These are phyloP conservation scores for Acacia concinna DNA, from an alignment of 331 rosid genomes.

Conservation along the genomic window DNA sequence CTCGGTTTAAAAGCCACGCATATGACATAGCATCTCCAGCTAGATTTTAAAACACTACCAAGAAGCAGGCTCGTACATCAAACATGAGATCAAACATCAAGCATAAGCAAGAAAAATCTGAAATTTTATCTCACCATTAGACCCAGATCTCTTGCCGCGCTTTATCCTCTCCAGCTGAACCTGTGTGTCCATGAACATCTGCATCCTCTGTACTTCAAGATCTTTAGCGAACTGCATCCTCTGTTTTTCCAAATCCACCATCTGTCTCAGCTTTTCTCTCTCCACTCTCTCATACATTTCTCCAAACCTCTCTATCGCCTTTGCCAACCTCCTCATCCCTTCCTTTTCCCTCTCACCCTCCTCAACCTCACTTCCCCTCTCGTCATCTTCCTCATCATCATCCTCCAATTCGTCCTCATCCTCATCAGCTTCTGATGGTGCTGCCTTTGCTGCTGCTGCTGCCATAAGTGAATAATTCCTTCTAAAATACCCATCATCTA, in stretches of 20 bases:
- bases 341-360: conserved; percentile 45
- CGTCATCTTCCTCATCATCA: conserved; percentile 29
- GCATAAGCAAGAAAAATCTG: not conserved
- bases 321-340: conserved; percentile 60
- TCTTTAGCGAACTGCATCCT: conserved; percentile 74
- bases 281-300: conserved; percentile 64
- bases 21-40: not conserved
- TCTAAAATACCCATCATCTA: conserved; percentile 49
- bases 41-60: not conserved
- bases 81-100: not conserved
- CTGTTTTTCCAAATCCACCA: conserved; percentile 72
- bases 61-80: not conserved
- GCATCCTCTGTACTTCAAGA: conserved; percentile 65
- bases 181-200: conserved; percentile 70
- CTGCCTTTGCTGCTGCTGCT: conserved; percentile 45
- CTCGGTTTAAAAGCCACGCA: not conserved
- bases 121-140: conserved; percentile 50
- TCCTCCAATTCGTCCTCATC: conserved; percentile 49
- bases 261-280: conserved; percentile 60
- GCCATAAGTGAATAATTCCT: conserved; percentile 69
- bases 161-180: conserved; percentile 70
- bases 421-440: conserved; percentile 37
- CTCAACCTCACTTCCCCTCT: conserved; percentile 37
- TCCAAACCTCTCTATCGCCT: conserved; percentile 60
- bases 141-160: conserved; percentile 58